Conservation (phyloP, 2,329 filamentous ascomycete species). For the Lojkania enalia region DNA sequence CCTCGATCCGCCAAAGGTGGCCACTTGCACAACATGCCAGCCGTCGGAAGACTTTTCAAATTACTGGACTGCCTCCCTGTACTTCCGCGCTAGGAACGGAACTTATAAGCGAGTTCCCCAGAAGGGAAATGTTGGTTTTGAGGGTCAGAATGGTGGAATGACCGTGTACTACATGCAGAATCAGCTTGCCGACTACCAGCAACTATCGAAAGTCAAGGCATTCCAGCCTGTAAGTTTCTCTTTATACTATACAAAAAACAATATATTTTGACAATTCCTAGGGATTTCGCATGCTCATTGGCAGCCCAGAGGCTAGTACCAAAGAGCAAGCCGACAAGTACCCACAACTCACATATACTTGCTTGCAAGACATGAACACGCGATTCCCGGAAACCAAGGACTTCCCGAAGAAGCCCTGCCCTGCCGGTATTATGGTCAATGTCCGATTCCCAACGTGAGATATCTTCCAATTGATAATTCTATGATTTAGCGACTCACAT, state of each 20-base stretch:
- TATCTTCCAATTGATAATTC: too few relatives aligned
- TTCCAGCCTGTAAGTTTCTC: constrained; percentile 39
- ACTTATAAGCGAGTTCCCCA: constrained; percentile 32
- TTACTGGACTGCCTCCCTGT: constrained; percentile 34
- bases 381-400: constrained; percentile 46
- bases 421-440: constrained; percentile 50
- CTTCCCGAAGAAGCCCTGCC: constrained; percentile 47
- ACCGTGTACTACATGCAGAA: constrained; percentile 37
- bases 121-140: constrained; percentile 32
- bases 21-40: constrained; percentile 32
- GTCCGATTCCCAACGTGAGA: constrained; percentile 44
- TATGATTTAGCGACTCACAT: constrained; percentile 8
- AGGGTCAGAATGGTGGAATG: constrained; percentile 29
- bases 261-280: constrained; percentile 2
- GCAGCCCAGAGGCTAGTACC: constrained; percentile 20
- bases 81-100: constrained; percentile 28
- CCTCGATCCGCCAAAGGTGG: constrained; percentile 21
- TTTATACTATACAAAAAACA: background rate
- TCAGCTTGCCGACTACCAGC: constrained; percentile 27
- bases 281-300: constrained; percentile 38
- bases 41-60: constrained; percentile 26
- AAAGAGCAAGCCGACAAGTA: constrained; percentile 43
- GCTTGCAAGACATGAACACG: constrained; percentile 46
- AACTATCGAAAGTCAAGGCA: constrained; percentile 47
- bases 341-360: constrained; percentile 52